phyloP scores from a whole-genome alignment of 306 rosid genomes.

The Carpinus fangiana region DNA sequence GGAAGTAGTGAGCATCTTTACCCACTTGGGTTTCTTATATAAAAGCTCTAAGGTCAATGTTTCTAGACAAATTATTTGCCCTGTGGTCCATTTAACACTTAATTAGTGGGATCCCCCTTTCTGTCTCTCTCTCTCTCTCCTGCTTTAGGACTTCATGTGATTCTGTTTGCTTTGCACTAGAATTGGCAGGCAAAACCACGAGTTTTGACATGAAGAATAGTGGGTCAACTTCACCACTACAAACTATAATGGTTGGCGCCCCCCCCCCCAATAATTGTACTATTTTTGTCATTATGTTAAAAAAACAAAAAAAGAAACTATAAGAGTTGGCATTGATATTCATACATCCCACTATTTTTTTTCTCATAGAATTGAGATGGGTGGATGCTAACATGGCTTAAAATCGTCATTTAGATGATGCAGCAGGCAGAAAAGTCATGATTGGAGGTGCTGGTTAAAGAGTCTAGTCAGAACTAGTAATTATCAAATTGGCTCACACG shows the following conservation, averaged over 20 bases:
- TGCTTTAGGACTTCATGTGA: slow-evolving; percentile 5
- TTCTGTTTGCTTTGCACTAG: slow-evolving; percentile 14
- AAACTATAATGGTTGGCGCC: background rate
- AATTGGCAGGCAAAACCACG: slow-evolving; percentile 32
- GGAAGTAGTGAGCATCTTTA: slow-evolving; percentile 16
- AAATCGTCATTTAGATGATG: slow-evolving; percentile 9
- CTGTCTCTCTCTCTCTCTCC: background rate
- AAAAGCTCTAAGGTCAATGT: slow-evolving; percentile 30
- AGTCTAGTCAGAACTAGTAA: slow-evolving; percentile 27
- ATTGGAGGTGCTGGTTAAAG: background rate
- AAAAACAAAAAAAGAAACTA: no score
- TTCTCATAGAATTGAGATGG: slow-evolving; percentile 19
- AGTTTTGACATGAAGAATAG: slow-evolving; percentile 27
- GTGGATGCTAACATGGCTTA: slow-evolving; percentile 16
- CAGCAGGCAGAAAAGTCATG: slow-evolving; percentile 10
- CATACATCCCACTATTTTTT: slow-evolving; percentile 34
- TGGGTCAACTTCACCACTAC: slow-evolving; percentile 29
- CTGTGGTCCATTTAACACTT: background rate
- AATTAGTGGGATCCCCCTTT: slow-evolving; percentile 17
- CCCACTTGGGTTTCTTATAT: slow-evolving; percentile 29
- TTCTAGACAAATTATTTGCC: slow-evolving; percentile 7
- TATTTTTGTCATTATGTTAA: no score
- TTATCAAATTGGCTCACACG: slow-evolving; percentile 20
- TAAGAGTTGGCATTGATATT: slow-evolving; percentile 2
- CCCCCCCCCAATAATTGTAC: no score